Evolutionary conservation across 768 basidiomycete species (phyloP), one percentile per base, ranked within the genome.

Genomic region (Coprinopsis marcescibilis): DNA sequence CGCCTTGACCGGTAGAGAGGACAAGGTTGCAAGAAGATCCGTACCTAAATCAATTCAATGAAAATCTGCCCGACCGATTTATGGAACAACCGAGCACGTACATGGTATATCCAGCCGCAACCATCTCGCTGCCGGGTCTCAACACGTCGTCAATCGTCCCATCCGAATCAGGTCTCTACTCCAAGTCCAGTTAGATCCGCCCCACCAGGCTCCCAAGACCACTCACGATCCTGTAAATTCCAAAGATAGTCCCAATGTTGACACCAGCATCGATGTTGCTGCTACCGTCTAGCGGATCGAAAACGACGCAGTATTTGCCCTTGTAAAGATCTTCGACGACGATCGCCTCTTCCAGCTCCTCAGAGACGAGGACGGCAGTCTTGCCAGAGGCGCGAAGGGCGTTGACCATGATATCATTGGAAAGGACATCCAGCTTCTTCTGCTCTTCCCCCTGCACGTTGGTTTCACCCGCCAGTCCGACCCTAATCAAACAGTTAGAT

Each of bases 321-420:
- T 76, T 83, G 64, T 85, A 68, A 52, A 70, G 72, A 43, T 80
- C 83, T 53, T 91, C 89, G 62, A 94, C 88, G 63, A 97, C 78
- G 67, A 97, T 80, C 14, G 93, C 92, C 17, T 96, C 80, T 8
- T 96, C 92, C 55, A 90, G 75, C 60, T 97, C 94, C 66, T 99
- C 96, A 14, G 92, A 94, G 52, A 99, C 92, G 55, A 99, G 85
- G 12, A 99, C 96, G 12, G 92, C 87, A 5, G 85, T 89, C 77
- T 93, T 96, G 44, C 96, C 92, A n/a, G 89, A 94, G 2, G 94
- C 94, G 33, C 90, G 81, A 26, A 99, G 79, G 38, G 94, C 85
- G 60, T 97, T 97, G 58, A 98, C 79, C 96, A 99, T 98, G 76
- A 99, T 99, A 64, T 99, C 94, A 64, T 99, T 97, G 12, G 92